Evolutionary conservation across 1,284 basidiomycete genomes (phyloP), one percentile per base, ranked within the genome.

Genomic region (Pisolithus thermaeus): DNA sequence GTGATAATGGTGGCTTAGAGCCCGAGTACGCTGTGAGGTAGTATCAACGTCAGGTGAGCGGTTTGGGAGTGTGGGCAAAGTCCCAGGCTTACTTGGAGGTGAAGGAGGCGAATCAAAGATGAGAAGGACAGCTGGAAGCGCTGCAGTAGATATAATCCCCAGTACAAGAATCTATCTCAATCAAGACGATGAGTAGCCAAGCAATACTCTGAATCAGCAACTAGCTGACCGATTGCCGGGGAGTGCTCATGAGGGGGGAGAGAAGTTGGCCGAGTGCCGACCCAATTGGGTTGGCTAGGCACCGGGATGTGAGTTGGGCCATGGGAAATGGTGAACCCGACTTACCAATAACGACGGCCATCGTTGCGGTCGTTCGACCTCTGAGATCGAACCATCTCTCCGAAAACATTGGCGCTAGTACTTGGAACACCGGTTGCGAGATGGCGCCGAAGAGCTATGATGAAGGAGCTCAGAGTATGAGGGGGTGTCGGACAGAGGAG

Each of bases 311-410:
- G 4, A 44, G 14, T 23, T 51, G 12, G 27, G 28, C 20, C 5
- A 12, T 8, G 22, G 3, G 25, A 23, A 4, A 16, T 20, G 25
- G 50, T 11, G 36, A 50, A 4, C 27, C 12, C 7, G 23, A 12
- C 36, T 30, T 27, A 83, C 84, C 73, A 28, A 88, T 76, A 18
- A 84, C 76, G 49, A 87, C 68, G 23, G 85, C 64, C 84, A 87
- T 88, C 0, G 87, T 90, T 5, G 83, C 84, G 1, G 85, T 87
- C 11, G 83, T 87, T 41, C 87, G 72, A 1, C 81, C 78, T 52
- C 76, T 73, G 27, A 87, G 62, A 56, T 83, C 78, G 58, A 89
- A 90, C 86, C 86, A 90, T 14, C 71, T 77, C 60, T 90, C 83
- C 1, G 84, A 87, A 63, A 83, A 90, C 52, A 78, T 81, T 2